Evolutionary conservation across 805 yeast genomes (phyloP).

Genomic region (Saccharomycopsis vini): DNA sequence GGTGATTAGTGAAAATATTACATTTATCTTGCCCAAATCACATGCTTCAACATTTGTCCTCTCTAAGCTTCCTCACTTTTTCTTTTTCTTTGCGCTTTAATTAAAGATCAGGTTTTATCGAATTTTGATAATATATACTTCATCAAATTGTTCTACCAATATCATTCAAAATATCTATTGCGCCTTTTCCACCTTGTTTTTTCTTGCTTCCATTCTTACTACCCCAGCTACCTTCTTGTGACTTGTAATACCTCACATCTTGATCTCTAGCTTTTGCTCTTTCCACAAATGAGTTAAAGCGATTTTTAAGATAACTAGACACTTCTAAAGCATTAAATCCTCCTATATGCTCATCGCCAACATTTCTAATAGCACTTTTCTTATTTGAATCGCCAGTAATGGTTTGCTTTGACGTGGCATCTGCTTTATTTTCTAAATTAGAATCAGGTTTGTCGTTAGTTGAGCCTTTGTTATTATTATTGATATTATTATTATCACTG

Average conservation of each 20-base stretch:
- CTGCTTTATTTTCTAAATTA: too few species aligned
- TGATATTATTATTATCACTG: neutral
- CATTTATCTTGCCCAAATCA: too few species aligned
- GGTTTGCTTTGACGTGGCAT: too few species aligned
- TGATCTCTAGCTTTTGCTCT: constrained; percentile 8
- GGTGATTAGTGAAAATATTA: too few species aligned
- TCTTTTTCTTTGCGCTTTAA: too few species aligned
- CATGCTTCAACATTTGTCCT: too few species aligned
- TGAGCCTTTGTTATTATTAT: too few species aligned
- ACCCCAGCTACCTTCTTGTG: constrained; percentile 17
- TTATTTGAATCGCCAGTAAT: neutral
- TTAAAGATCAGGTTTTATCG: too few species aligned
- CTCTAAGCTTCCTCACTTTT: too few species aligned
- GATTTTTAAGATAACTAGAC: constrained; percentile 4
- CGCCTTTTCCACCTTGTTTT: constrained; percentile 2
- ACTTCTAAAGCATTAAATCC: constrained; percentile 14
- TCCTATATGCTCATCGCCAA: neutral
- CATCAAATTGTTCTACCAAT: too few species aligned
- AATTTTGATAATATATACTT: too few species aligned
- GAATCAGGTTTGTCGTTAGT: neutral
- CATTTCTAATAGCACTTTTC: neutral
- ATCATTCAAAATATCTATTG: constrained; percentile 7
- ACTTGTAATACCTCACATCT: constrained; percentile 9
- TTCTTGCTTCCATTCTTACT: constrained; percentile 3
- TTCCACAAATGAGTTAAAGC: constrained; percentile 4